Evolutionary conservation across 768 basidiomycete genomes (phyloP).

Genomic region (Lentinus tigrinus): DNA sequence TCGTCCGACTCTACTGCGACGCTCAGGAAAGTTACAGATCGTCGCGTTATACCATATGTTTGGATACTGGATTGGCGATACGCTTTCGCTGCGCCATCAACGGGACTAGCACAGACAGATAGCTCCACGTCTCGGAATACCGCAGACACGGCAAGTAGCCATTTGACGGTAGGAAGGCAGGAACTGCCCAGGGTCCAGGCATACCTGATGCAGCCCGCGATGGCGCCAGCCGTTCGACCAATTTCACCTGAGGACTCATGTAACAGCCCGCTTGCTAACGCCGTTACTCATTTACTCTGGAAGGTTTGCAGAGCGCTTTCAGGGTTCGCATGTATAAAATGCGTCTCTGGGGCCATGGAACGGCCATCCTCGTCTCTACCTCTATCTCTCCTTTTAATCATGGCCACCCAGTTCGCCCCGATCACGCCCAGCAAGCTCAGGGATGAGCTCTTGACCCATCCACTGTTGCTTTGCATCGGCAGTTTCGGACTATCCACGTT

Average conservation of each 20-base stretch:
- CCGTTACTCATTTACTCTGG: not conserved
- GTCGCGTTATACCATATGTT: not conserved
- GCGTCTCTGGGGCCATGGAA: not conserved
- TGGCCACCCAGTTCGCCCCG: not conserved
- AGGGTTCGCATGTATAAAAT: not conserved
- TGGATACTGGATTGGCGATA: too few relatives aligned
- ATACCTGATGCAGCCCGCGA: too few relatives aligned
- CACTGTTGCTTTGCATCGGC: conserved; percentile 5
- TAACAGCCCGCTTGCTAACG: too few relatives aligned
- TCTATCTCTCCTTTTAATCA: not conserved
- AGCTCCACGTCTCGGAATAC: too few relatives aligned
- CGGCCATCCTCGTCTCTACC: not conserved
- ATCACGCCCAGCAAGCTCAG: not conserved
- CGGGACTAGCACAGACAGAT: too few relatives aligned
- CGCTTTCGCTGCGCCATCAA: too few relatives aligned
- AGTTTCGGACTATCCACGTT: conserved; percentile 1
- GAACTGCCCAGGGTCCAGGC: too few relatives aligned
- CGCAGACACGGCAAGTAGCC: too few relatives aligned
- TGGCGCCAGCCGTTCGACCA: too few relatives aligned
- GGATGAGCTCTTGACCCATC: conserved; percentile 3
- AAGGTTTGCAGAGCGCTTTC: not conserved
- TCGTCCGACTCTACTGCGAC: not conserved
- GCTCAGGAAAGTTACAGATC: not conserved
- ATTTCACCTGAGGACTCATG: too few relatives aligned
- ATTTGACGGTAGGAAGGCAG: too few relatives aligned